phyloP scores from a whole-genome alignment of 1,284 basidiomycete species.

The Sporisorium sorghi region DNA sequence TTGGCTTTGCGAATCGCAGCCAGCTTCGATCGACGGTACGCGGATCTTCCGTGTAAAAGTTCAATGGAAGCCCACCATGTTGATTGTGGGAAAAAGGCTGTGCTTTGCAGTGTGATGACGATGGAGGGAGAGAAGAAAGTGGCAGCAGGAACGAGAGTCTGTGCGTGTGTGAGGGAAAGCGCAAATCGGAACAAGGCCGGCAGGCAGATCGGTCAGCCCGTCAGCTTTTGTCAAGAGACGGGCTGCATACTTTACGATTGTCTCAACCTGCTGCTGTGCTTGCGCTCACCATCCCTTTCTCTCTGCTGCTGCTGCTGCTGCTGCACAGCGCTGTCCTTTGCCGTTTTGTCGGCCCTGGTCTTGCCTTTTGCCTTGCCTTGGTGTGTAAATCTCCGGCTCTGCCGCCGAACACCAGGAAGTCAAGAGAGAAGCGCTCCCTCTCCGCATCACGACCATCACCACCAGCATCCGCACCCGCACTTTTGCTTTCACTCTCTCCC shows the following conservation, averaged over 20 bases:
- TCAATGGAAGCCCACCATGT: background rate
- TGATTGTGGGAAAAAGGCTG: constrained; percentile 1
- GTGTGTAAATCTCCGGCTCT: constrained; percentile 2
- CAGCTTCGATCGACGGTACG: background rate
- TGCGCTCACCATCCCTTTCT: background rate
- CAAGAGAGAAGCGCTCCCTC: background rate
- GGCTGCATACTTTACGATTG: background rate
- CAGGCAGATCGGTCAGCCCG: background rate
- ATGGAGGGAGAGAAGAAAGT: background rate
- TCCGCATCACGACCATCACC: constrained; percentile 1
- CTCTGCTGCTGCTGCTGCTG: constrained; percentile 1
- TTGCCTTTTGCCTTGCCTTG: constrained; percentile 8
- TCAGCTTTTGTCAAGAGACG: background rate
- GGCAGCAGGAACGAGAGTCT: background rate
- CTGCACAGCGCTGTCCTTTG: background rate
- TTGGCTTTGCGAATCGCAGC: background rate
- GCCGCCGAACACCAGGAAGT: constrained; percentile 11
- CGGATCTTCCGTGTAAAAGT: background rate
- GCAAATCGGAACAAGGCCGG: background rate
- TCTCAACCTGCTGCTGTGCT: constrained; percentile 3
- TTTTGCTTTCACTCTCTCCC: background rate
- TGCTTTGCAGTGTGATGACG: constrained; percentile 2
- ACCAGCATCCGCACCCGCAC: background rate
- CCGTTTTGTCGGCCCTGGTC: constrained; percentile 9
- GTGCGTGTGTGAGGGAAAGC: background rate